Evolutionary conservation across 768 basidiomycete genomes (phyloP).

Genomic region (Russula earlei): DNA sequence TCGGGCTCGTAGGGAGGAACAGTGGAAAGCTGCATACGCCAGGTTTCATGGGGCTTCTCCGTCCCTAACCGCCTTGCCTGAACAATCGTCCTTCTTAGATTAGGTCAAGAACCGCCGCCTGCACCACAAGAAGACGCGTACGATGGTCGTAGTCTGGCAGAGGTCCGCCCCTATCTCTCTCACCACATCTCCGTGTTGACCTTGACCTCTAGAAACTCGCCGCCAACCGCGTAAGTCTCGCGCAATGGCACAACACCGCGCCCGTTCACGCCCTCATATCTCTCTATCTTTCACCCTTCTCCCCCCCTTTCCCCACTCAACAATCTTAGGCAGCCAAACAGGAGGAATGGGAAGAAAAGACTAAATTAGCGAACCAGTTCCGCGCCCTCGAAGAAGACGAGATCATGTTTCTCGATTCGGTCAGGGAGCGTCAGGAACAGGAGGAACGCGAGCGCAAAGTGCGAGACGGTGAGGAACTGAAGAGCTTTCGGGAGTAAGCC

Average conservation of each 20-base stretch:
- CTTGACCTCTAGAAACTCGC: constrained; percentile 64
- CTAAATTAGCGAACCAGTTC: constrained; percentile 81
- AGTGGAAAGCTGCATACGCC: constrained; percentile 88
- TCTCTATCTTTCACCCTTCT: too few species aligned
- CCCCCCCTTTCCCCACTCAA: neutral
- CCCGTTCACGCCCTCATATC: constrained; percentile 8
- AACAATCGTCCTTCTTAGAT: constrained; percentile 35
- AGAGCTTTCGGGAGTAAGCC: constrained; percentile 67
- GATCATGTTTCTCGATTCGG: constrained; percentile 78
- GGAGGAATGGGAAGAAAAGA: constrained; percentile 90
- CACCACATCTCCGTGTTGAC: constrained; percentile 6
- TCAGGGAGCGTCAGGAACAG: constrained; percentile 63
- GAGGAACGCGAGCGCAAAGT: constrained; percentile 70
- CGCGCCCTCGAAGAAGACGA: constrained; percentile 86
- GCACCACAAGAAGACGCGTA: constrained; percentile 66
- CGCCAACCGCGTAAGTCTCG: constrained; percentile 61
- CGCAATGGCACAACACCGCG: constrained; percentile 17
- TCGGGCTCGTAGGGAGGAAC: constrained; percentile 62
- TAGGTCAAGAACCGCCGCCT: constrained; percentile 79
- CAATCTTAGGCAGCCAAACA: constrained; percentile 66
- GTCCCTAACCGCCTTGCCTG: constrained; percentile 55
- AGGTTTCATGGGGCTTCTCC: constrained; percentile 34
- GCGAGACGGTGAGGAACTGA: constrained; percentile 71
- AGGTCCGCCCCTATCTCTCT: constrained; percentile 42
- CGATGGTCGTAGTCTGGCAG: constrained; percentile 81